Base-by-base conservation (phyloP, 2,329 filamentous ascomycete species). In the Ceratocystis harringtonii region DNA sequence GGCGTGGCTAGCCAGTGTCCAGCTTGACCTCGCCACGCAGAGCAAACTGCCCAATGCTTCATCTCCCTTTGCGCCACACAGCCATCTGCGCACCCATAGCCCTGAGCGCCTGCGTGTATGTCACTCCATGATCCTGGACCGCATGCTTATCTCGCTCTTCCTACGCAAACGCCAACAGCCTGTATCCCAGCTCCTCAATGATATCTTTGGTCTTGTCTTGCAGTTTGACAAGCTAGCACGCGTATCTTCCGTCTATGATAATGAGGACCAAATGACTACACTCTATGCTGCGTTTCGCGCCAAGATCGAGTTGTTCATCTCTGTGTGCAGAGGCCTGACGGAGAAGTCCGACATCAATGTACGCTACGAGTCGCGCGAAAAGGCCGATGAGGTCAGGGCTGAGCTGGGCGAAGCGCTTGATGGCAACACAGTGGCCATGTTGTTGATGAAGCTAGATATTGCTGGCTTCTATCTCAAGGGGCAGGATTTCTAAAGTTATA, bases 131-230 rank as follows among this genome's bases (percentile, higher is more conserved):
- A 82, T 86, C 6, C 78, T 96, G 1, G 87, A 95, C 71, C 80
- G 84, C 62, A 90, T 95, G 60, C 82, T 92, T 76, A 83, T 85
- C 68, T 83, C 84, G 0, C 76, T 94, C 0, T 80, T 96, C 15
- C 76, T 95, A 2, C 81, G 88, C 67, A 89, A 88, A 70, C 80
- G 88, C 44, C 90, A 95, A 72, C 79, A 84, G 67, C 86, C 89
- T 1, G 83, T 91, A 0, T 78, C 91, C 68, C 82, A 81, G 48
- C 76, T 95, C 0, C 76, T 96, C 0, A 88, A 95, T 68, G 86
- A 88, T 19, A 88, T 92, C 1, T 92, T 95, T 69, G 78, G 79
- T 0, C 74, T 83, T 0, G 81, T 95, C n/a, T 76, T 96, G 10
- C 77, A 79, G 12, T 94, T 94, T 71, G 84, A 86, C n/a, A 81